Percentiles rank a stretch among this genome's conserved stretches.
These are phyloP conservation scores for Capsicum rhomboideum DNA, from an alignment of 257 asterid species.

Conservation along the genomic window DNA sequence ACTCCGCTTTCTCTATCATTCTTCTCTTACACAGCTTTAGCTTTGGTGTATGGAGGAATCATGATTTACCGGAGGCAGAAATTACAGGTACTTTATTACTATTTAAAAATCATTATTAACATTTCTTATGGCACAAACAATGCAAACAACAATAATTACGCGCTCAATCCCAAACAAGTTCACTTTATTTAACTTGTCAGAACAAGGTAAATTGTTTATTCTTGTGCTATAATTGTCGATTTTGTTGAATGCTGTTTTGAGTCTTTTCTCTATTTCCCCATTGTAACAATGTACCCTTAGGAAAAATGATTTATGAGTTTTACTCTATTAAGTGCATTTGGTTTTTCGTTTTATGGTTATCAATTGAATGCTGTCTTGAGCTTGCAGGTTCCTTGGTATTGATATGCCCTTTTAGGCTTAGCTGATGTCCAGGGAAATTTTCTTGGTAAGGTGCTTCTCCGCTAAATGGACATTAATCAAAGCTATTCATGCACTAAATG, in stretches of 20 bases:
- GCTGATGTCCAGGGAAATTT: conserved; percentile 70
- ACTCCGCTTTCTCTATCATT: conserved; percentile 64
- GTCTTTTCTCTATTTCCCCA: background rate
- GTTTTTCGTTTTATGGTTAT: background rate
- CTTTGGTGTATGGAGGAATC: conserved; percentile 57
- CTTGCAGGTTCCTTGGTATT: conserved; percentile 71
- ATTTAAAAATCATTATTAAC: no score
- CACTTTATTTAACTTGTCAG: no score
- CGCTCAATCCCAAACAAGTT: no score
- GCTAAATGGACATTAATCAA: background rate
- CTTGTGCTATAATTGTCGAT: no score
- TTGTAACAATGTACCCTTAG: background rate
- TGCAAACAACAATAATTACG: no score
- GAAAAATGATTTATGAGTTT: no score
- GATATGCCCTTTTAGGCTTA: conserved; percentile 52
- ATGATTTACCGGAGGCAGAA: conserved; percentile 50
- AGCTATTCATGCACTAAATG: no score
- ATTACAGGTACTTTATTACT: conserved; percentile 27
- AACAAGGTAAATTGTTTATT: no score
- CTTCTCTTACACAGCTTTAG: conserved; percentile 41
- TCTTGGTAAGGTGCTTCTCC: conserved; percentile 36
- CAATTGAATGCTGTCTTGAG: background rate
- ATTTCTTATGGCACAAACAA: no score
- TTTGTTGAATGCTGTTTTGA: background rate
- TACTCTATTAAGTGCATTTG: background rate